Conservation (phyloP, 1,139 yeast genomes). For the Taphrina sp. region DNA sequence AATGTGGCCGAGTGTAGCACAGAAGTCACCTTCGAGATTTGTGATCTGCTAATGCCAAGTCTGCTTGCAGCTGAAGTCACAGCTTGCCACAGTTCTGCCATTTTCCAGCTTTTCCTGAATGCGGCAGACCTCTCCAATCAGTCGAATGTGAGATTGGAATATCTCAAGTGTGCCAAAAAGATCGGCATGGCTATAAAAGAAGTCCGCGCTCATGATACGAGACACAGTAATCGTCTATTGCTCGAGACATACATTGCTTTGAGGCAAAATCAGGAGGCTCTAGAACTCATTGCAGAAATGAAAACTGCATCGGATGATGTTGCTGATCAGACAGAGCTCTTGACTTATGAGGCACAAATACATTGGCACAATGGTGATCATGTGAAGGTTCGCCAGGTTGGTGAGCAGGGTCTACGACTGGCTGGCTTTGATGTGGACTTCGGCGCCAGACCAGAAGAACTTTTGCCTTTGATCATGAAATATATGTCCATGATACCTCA, state of each 20-base stretch:
- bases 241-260: constrained; percentile 1
- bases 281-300: neutral
- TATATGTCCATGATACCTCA: constrained; percentile 6
- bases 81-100: neutral
- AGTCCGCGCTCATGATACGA: neutral
- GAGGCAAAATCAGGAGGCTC: neutral
- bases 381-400: constrained; percentile 1
- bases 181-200: neutral
- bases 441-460: neutral
- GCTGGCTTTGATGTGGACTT: constrained; percentile 10
- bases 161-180: constrained; percentile 2
- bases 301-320: neutral
- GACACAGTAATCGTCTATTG: neutral
- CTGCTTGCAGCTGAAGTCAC: neutral
- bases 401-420: neutral
- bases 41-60: neutral
- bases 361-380: constrained; percentile 1
- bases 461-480: constrained; percentile 1
- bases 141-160: neutral
- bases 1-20: neutral
- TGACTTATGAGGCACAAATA: neutral
- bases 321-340: neutral
- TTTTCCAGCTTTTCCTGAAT: neutral
- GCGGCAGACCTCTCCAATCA: constrained; percentile 10
- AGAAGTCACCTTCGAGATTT: constrained; percentile 1